Base-by-base conservation (phyloP, 257 asterid genomes). In the Craterostigma plantagineum region DNA sequence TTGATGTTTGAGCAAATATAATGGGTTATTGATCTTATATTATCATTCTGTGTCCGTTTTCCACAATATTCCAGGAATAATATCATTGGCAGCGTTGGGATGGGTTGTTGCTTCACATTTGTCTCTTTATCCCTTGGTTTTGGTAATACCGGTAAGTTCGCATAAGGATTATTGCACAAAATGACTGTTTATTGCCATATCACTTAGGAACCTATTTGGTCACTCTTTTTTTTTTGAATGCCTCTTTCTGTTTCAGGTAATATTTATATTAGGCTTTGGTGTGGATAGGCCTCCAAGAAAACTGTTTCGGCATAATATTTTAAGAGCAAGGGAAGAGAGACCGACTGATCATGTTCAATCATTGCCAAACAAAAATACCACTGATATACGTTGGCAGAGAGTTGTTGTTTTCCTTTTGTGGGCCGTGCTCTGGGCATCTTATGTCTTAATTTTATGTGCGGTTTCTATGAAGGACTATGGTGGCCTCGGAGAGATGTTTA, bases 31-130 rank as follows among this genome's bases (percentile, higher is more conserved):
- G 38, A 11, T 12, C 38, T 15, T 44, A 38, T 34, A 34, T 37
- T 14, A 49, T 16, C 57, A 30, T 23, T 23, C 30, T 23, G 30
- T 23, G 30, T 56, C 37, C 10, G 42, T 53, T 39, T 44, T 49
- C 62, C 15, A 51, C 36, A 45, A 42, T 43, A 51, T 16, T 45
- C 34, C 85, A 83, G 98, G 98, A 57, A 46, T 72, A 49, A 65
- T 57, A 34, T 79, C 98, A 23, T 49, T 90, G 76, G 84, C 98
- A 47, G 95, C 95, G 18, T 79, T 83, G 70, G 98, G 98, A 55
- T 90, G 98, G 95, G 86, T 76, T 41, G 8, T 83, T 43, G 83
- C 95, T 45, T 70, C 92, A 13, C 98, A 90, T 75, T 66, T 90
- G 53, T 83, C 95, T 52, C 86, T 90, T 34, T 90, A 90, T 62